Conservation (phyloP, 1,284 basidiomycete genomes). For the Ustilago hordei region DNA sequence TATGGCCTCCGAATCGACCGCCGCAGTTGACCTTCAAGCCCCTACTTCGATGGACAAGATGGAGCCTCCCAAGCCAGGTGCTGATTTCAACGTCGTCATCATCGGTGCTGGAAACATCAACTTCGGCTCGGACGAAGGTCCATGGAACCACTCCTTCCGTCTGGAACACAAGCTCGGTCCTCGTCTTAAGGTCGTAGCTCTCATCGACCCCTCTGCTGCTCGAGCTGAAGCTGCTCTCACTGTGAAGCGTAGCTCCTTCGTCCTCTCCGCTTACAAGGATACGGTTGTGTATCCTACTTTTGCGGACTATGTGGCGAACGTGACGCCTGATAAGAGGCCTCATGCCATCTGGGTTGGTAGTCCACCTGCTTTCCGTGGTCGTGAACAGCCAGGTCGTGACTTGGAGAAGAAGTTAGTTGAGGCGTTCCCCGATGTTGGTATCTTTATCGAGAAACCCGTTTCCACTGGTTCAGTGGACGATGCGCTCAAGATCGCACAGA, state of each 20-base stretch:
- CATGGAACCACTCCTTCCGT: conserved; percentile 69
- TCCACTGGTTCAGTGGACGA: conserved; percentile 80
- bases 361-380: conserved; percentile 86
- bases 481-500: conserved; percentile 69
- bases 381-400: conserved; percentile 76
- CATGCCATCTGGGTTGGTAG: conserved; percentile 88
- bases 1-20: conserved; percentile 22
- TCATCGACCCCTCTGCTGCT: conserved; percentile 89
- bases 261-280: conserved; percentile 90
- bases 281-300: conserved; percentile 88
- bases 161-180: conserved; percentile 83
- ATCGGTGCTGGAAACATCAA: conserved; percentile 68
- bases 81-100: conserved; percentile 68
- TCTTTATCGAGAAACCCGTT: conserved; percentile 95
- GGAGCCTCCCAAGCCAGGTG: conserved; percentile 65
- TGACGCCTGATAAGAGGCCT: conserved; percentile 73
- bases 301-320: conserved; percentile 82
- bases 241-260: conserved; percentile 93
- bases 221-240: conserved; percentile 84
- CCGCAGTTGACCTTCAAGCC: conserved; percentile 57
- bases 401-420: conserved; percentile 90
- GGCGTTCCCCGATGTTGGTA: conserved; percentile 78
- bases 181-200: conserved; percentile 92
- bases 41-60: conserved; percentile 69
- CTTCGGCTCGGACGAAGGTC: conserved; percentile 67